phyloP scores from a whole-genome alignment of 192 early-diverging fungal species.

The Coemansia erecta region DNA sequence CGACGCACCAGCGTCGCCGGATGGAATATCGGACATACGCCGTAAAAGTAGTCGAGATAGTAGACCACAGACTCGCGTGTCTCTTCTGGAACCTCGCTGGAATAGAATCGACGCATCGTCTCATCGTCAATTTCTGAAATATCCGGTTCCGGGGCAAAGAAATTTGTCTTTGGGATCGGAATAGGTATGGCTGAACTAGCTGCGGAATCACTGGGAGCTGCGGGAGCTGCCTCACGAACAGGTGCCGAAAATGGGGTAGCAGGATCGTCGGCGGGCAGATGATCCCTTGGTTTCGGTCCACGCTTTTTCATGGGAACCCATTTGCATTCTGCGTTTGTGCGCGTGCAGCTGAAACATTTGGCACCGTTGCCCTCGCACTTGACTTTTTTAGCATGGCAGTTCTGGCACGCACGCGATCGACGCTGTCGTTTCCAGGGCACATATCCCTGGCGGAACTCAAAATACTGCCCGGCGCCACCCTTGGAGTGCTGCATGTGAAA shows the following conservation, averaged over 20 bases:
- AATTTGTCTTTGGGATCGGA: background rate
- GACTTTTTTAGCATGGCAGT: conserved; percentile 44
- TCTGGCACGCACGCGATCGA: conserved; percentile 38
- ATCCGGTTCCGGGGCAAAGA: background rate
- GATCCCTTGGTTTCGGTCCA: conserved; percentile 40
- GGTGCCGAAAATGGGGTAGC: background rate
- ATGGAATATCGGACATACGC: conserved; percentile 45
- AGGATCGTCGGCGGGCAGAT: background rate
- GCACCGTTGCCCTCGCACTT: conserved; percentile 37
- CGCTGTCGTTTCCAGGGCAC: conserved; percentile 29
- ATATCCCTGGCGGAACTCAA: background rate
- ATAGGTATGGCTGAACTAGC: background rate
- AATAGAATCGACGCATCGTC: conserved; percentile 38
- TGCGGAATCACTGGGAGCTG: background rate
- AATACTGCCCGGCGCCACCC: background rate
- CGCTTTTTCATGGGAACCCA: conserved; percentile 51
- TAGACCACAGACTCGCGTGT: conserved; percentile 34
- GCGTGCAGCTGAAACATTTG: conserved; percentile 28
- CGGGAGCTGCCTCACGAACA: background rate
- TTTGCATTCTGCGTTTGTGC: conserved; percentile 32
- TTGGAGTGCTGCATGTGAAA: background rate
- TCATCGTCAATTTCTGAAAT: conserved; percentile 8
- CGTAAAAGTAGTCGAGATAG: conserved; percentile 49
- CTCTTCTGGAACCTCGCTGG: conserved; percentile 30
- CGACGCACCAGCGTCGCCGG: conserved; percentile 35